Evolutionary conservation across 768 basidiomycete genomes (phyloP).

Genomic region (Serpula lacrymans): DNA sequence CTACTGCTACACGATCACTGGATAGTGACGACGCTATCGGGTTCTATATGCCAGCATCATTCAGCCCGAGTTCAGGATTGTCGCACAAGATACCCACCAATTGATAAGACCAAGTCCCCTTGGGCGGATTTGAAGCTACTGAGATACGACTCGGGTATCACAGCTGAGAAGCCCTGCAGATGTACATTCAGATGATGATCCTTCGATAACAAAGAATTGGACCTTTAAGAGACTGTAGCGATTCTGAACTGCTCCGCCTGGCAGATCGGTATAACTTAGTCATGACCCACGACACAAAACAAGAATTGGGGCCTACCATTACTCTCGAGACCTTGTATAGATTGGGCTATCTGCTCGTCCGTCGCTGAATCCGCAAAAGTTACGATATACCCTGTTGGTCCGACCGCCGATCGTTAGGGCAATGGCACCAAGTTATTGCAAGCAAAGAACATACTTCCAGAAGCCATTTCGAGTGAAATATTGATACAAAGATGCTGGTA

Average conservation of each 20-base stretch:
- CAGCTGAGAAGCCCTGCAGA: constrained; percentile 43
- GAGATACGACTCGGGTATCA: constrained; percentile 31
- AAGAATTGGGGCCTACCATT: constrained; percentile 32
- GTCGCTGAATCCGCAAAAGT: constrained; percentile 49
- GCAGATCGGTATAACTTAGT: background rate
- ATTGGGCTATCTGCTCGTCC: constrained; percentile 39
- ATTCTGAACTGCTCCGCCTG: constrained; percentile 44
- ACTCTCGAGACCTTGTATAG: constrained; percentile 31
- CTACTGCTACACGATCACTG: too few relatives aligned
- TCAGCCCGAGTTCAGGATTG: too few relatives aligned
- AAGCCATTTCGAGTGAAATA: background rate
- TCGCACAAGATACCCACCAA: too few relatives aligned
- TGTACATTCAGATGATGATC: background rate
- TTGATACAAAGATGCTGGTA: background rate
- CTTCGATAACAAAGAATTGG: background rate
- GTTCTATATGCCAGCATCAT: too few relatives aligned
- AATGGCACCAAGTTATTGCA: too few relatives aligned
- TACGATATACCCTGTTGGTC: constrained; percentile 48
- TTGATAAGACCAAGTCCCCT: constrained; percentile 39
- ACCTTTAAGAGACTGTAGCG: constrained; percentile 25
- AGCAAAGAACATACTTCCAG: constrained; percentile 1
- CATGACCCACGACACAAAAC: background rate
- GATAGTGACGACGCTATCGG: too few relatives aligned
- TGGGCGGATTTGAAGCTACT: constrained; percentile 27
- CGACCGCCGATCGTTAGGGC: too few relatives aligned